A percentile compares a stretch with the other conserved stretches of the same genome.
Conservation (phyloP, 1,139 yeast species). For the Suzukiozyma palmioleophila region DNA sequence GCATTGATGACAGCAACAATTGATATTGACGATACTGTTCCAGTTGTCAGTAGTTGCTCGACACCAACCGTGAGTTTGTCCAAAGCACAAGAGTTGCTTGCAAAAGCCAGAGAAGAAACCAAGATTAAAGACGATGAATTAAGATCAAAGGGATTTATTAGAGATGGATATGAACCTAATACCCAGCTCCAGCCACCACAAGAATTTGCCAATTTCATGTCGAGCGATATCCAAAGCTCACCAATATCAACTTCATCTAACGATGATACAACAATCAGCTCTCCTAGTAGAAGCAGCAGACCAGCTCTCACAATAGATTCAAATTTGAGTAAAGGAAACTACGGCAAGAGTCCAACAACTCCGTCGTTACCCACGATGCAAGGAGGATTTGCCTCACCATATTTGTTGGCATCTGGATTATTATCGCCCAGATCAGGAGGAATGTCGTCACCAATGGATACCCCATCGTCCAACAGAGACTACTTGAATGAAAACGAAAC, state of each 20-base stretch:
- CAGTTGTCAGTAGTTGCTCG: constrained; percentile 90
- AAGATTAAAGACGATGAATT: constrained; percentile 55
- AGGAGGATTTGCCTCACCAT: constrained; percentile 63
- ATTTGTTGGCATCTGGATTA: constrained; percentile 53
- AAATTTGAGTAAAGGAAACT: constrained; percentile 8
- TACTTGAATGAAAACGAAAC: constrained; percentile 2
- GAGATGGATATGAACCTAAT: constrained; percentile 23
- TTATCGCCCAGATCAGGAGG: constrained; percentile 43
- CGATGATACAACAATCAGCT: constrained; percentile 25
- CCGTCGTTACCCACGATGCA: constrained; percentile 22
- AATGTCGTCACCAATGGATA: constrained; percentile 19
- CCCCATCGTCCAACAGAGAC: constrained; percentile 15
- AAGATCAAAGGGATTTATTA: constrained; percentile 32
- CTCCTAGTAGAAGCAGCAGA: constrained; percentile 10
- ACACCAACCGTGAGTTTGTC: constrained; percentile 89
- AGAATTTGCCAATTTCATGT: constrained; percentile 17
- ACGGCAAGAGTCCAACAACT: constrained; percentile 25
- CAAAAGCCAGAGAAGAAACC: constrained; percentile 75
- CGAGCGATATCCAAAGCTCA: constrained; percentile 16
- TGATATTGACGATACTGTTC: constrained; percentile 89
- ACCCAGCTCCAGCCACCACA: constrained; percentile 12
- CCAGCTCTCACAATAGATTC: constrained; percentile 38
- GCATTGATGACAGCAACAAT: constrained; percentile 94
- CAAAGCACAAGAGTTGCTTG: constrained; percentile 81
- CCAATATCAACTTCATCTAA: constrained; percentile 20